Evolutionary conservation across 2,329 filamentous ascomycete species (phyloP), one percentile per base, ranked within the genome.

Genomic region (Trematosphaeria pertusa): DNA sequence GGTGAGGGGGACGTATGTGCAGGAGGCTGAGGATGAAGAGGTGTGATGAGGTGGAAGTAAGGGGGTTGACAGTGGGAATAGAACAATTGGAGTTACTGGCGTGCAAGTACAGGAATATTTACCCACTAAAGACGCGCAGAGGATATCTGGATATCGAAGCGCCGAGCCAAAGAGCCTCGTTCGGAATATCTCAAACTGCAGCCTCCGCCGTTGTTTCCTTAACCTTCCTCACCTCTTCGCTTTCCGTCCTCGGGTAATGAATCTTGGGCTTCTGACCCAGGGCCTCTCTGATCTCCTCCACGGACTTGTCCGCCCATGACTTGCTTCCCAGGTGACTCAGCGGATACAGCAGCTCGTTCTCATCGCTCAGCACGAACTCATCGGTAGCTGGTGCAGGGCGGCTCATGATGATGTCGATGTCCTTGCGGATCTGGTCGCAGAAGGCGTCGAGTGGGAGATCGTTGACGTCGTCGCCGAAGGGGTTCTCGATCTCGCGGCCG

Each of bases 401-500:
- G 46, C 82, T 80, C 37, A 87, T 84, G 58, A 93, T 84, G 47
- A 89, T 83, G 62, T 93, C 87, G 52, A 94, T 76, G 58, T 95
- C 90, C 11, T 80, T 71, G 10, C 85, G 82, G 45, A 94, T 81
- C 64, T 91, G 86, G 19, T 84, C 79, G 73, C 89, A 94, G 77
- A 86, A 95, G 10, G 79, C 75, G 63, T 93, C 89, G 3, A 70
- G 59, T n/a, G 66, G 66, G 3, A 69, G 74, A 70, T 94, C 89
- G 65, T 94, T 94, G 58, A 92, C 89, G 54, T 94, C 89, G 54
- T 85, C 79, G 46, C 89, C 89, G 69, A 94, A 94, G 5, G 89
- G 89, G 63, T 94, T 91, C 71, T 94, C 89, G 54, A 94, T 88
- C 72, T 94, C 89, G 53, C 84, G 84, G 30, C 89, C 89, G 61